These are phyloP conservation scores for Thielaviopsis punctulata DNA, from an alignment of 2,329 filamentous ascomycete genomes.

Conservation along the genomic window DNA sequence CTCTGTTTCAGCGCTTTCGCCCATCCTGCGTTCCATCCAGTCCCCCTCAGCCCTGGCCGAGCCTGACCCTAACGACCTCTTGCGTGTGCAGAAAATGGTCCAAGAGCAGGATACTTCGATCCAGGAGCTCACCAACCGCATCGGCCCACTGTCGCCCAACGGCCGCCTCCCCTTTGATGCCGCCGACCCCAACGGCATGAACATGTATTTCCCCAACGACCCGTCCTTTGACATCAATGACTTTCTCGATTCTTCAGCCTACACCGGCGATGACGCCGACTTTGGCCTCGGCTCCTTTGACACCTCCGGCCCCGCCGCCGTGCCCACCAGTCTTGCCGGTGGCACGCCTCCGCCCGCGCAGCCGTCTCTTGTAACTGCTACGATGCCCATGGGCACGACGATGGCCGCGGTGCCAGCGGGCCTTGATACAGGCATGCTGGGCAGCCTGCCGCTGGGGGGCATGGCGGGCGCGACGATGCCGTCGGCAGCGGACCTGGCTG, in stretches of 20 bases:
- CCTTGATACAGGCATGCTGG: neutral
- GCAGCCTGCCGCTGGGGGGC: neutral
- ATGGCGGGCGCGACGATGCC: conserved; percentile 3
- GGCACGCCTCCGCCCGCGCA: neutral
- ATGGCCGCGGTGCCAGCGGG: neutral
- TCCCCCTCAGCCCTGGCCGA: conserved; percentile 45
- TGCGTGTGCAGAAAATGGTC: conserved; percentile 62
- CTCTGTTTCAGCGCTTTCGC: conserved; percentile 27
- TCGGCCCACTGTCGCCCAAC: conserved; percentile 66
- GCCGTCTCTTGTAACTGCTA: too few relatives aligned
- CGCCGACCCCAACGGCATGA: conserved; percentile 21
- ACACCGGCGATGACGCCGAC: conserved; percentile 25
- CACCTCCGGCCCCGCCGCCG: neutral
- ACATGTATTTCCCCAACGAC: conserved; percentile 16
- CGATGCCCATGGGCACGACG: neutral
- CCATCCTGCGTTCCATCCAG: conserved; percentile 28
- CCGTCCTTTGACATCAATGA: conserved; percentile 26
- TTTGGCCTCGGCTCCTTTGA: conserved; percentile 18
- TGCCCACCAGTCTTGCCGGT: neutral
- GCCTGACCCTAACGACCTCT: conserved; percentile 57
- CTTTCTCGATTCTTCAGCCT: conserved; percentile 22
- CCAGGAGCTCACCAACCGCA: conserved; percentile 52
- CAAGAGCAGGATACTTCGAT: conserved; percentile 63
- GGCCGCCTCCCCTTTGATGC: conserved; percentile 57
- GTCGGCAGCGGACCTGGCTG: conserved; percentile 8